Percentiles rank a stretch among this genome's conserved stretches.
Conservation (phyloP, 371 early-diverging fungal genomes). For the Batkoa obscura region DNA sequence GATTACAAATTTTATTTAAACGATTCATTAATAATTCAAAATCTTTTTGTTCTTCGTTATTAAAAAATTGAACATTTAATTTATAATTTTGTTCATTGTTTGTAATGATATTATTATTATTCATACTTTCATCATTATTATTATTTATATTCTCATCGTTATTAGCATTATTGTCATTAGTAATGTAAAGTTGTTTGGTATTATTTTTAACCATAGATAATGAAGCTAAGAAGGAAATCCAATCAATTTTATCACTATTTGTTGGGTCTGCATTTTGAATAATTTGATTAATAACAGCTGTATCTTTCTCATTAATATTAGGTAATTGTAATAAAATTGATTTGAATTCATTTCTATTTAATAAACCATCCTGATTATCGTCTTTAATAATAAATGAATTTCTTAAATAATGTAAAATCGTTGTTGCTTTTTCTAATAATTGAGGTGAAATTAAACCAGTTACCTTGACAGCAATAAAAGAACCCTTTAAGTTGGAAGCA, state of each 20-base stretch:
- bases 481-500: conserved; percentile 34
- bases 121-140: too few species aligned
- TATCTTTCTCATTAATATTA: conserved; percentile 6
- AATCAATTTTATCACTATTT: conserved; percentile 19
- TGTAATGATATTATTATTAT: conserved; percentile 2
- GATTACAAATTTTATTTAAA: conserved; percentile 34
- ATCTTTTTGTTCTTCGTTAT: conserved; percentile 38
- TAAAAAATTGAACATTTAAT: conserved; percentile 12
- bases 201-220: conserved; percentile 33
- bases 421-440: conserved; percentile 51
- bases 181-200: conserved; percentile 21
- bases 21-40: conserved; percentile 45
- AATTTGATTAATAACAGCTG: conserved; percentile 11
- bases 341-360: conserved; percentile 15
- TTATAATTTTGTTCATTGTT: background rate
- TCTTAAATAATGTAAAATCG: conserved; percentile 19
- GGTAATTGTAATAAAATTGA: conserved; percentile 18
- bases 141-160: too few species aligned
- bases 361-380: conserved; percentile 22
- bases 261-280: conserved; percentile 23
- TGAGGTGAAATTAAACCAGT: conserved; percentile 68
- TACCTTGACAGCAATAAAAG: conserved; percentile 74
- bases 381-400: conserved; percentile 21
- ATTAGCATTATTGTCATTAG: background rate
- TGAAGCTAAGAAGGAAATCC: conserved; percentile 33